Conservation (phyloP, 805 yeast genomes). For the Pichia paraexigua region DNA sequence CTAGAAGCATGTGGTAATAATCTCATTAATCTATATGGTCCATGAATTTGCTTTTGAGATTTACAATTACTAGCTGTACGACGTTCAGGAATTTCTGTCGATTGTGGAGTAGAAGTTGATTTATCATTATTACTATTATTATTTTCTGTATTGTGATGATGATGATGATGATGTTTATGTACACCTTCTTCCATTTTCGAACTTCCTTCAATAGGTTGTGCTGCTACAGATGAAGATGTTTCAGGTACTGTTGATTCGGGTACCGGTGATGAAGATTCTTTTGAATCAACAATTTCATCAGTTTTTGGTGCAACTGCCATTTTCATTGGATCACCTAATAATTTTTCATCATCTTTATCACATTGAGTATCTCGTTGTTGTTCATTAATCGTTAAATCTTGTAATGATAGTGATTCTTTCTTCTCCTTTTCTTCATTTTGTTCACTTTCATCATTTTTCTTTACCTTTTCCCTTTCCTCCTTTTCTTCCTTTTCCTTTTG, state of each 20-base stretch:
- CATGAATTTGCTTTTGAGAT: constrained; percentile 55
- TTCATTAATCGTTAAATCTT: constrained; percentile 1
- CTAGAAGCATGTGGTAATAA: constrained; percentile 77
- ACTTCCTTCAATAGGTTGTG: not conserved
- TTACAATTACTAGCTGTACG: constrained; percentile 28
- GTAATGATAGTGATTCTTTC: not conserved
- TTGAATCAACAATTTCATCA: not conserved
- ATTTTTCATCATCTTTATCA: constrained; percentile 5
- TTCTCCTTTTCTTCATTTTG: constrained; percentile 14
- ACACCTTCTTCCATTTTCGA: constrained; percentile 8
- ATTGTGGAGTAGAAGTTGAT: not conserved
- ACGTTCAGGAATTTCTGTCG: constrained; percentile 27
- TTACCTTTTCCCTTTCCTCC: constrained; percentile 2
- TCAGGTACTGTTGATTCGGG: not conserved
- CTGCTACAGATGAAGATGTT: not conserved
- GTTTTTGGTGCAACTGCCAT: constrained; percentile 12
- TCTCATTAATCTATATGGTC: constrained; percentile 77
- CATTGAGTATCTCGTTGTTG: not conserved
- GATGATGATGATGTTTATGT: constrained; percentile 29
- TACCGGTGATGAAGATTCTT: not conserved
- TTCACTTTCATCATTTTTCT: not conserved
- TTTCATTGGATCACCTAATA: constrained; percentile 23
- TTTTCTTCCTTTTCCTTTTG: constrained; percentile 19
- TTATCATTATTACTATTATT: not conserved
- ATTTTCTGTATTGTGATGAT: constrained; percentile 3